Evolutionary conservation across 2,329 filamentous ascomycete genomes (phyloP), one percentile per base, ranked within the genome.

Genomic region (Fusarium sp.): DNA sequence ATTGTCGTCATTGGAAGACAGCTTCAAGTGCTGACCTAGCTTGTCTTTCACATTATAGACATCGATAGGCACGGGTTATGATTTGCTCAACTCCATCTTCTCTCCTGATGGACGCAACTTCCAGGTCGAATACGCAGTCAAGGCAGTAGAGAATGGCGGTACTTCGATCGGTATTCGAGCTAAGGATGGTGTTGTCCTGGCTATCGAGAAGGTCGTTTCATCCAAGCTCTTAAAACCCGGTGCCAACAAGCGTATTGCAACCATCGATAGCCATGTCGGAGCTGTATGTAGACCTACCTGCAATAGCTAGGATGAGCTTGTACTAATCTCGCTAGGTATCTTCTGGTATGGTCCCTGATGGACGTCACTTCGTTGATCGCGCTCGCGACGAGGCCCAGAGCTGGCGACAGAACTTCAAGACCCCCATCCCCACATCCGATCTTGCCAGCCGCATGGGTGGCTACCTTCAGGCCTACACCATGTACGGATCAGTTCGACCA

Each of bases 51-150:
- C 48, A 54, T n/a, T 22, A 59, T 78, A 99, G 96, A 99, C 96
- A 81, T 99, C 96, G 82, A 99, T 99, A 93, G 96, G 96, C 83
- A 99, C 96, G 81, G 96, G 96, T 82, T 99, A 99, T 87, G 96
- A 99, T 91, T 93, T 99, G 80, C 94, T 94, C 83, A 99, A 99
- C 90, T 98, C 96, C 81, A 97, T 98, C 88, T 99, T 98, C 89
- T 98, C 96, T 55, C 96, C 96, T 77, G 96, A 99, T 87, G 96
- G 96, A 82, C 94, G 96, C 79, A 99, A 99, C 85, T 99, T 99
- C 85, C 96, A 99, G 86, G 94, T 97, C 84, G 96, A 99, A 89
- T 99, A 99, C 84, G 96, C 96, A 77, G 93, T 97, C 79, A 99
- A 99, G 89, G 96, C 96, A 64, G 96, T 99, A 74, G 96, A 99